A percentile compares a stretch with the other conserved stretches of the same genome.
Evolutionary conservation across 768 basidiomycete species (phyloP).

Genomic region (Boletales sp.): DNA sequence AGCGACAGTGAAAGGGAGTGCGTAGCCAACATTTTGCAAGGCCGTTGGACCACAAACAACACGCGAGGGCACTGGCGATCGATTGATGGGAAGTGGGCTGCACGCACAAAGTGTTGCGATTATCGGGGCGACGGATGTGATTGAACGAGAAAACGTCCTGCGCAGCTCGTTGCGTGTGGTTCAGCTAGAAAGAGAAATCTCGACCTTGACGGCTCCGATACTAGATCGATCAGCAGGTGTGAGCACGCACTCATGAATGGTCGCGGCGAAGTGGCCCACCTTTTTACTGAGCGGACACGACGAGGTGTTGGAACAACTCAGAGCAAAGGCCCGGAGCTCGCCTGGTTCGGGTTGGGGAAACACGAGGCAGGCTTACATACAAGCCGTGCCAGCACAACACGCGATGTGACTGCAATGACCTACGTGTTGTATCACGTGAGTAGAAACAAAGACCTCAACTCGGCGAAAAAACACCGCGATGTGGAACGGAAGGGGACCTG

Average conservation of each 20-base stretch:
- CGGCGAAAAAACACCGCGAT: not conserved
- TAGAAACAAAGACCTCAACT: not conserved
- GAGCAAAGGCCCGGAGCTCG: constrained; percentile 20
- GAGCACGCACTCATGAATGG: not conserved
- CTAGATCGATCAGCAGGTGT: not conserved
- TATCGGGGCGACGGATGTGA: constrained; percentile 17
- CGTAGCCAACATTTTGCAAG: constrained; percentile 18
- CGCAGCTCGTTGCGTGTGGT: constrained; percentile 22
- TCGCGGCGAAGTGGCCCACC: constrained; percentile 14
- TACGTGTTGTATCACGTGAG: constrained; percentile 22
- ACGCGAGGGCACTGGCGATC: constrained; percentile 7
- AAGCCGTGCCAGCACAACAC: constrained; percentile 6
- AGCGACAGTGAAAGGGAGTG: constrained; percentile 2
- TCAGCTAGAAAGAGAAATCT: constrained; percentile 5
- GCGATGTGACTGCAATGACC: constrained; percentile 4
- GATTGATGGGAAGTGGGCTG: constrained; percentile 1
- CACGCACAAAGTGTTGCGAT: constrained; percentile 19
- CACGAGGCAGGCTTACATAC: constrained; percentile 33
- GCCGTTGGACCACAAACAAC: constrained; percentile 8
- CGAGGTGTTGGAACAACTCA: constrained; percentile 20
- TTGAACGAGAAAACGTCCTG: constrained; percentile 27
- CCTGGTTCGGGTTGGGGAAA: constrained; percentile 21
- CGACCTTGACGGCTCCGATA: not conserved
- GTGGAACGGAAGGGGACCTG: not conserved
- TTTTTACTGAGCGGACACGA: constrained; percentile 20